phyloP scores from a whole-genome alignment of 2,329 filamentous ascomycete species.

The Bipolaris victoriae region DNA sequence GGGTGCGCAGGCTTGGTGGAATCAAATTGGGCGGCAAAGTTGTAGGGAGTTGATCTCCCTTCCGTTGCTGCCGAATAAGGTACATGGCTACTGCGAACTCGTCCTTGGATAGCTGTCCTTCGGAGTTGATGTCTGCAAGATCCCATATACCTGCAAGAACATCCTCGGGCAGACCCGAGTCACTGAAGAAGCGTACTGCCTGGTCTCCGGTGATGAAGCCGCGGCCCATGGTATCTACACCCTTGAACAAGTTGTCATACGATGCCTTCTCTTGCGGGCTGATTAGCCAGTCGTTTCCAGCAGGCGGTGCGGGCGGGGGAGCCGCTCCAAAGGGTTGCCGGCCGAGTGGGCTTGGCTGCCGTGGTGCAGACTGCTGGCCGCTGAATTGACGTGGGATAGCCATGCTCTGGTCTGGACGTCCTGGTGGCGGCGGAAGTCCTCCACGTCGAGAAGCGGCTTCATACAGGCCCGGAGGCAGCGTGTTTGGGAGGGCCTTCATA shows the following conservation, averaged over 20 bases:
- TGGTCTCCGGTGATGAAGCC: conserved; percentile 93
- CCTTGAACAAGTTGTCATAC: conserved; percentile 85
- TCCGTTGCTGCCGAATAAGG: conserved; percentile 87
- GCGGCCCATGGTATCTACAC: conserved; percentile 78
- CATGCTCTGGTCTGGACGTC: conserved; percentile 58
- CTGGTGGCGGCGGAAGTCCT: conserved; percentile 49
- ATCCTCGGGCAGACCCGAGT: conserved; percentile 88
- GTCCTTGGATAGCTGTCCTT: conserved; percentile 82
- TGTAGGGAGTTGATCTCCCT: conserved; percentile 71
- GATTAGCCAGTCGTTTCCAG: conserved; percentile 79
- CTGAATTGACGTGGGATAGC: conserved; percentile 84
- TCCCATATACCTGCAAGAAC: conserved; percentile 95
- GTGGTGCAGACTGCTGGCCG: conserved; percentile 59
- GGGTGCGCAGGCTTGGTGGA: conserved; percentile 78
- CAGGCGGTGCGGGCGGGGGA: conserved; percentile 59
- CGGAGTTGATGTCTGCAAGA: conserved; percentile 89
- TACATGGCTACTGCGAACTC: conserved; percentile 99
- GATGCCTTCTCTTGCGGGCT: conserved; percentile 81
- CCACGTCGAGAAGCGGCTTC: conserved; percentile 79
- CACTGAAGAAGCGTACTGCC: conserved; percentile 90
- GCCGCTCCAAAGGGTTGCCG: conserved; percentile 58
- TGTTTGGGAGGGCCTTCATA: conserved; percentile 77
- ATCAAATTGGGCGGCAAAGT: conserved; percentile 81
- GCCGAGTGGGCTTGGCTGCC: conserved; percentile 65
- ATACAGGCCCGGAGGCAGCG: conserved; percentile 83